Percentiles rank a stretch among this genome's conserved stretches.
phyloP scores from a whole-genome alignment of 257 asterid genomes.

The Ilex asprella region DNA sequence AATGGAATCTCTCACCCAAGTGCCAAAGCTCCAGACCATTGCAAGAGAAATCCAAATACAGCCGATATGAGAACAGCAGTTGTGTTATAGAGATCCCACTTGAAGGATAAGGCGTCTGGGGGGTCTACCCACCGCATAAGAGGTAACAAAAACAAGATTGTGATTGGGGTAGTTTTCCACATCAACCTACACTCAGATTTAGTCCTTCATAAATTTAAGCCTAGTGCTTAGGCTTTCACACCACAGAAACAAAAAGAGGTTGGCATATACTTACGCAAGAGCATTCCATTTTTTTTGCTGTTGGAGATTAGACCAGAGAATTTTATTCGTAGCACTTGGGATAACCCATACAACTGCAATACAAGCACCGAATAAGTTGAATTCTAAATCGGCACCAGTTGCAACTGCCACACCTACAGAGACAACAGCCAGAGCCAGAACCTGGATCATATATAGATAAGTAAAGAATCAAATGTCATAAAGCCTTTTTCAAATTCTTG shows the following conservation, averaged over 20 bases:
- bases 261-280: slow-evolving; percentile 51
- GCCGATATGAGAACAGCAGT: slow-evolving; percentile 63
- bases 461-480: neutral
- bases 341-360: slow-evolving; percentile 73
- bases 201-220: neutral
- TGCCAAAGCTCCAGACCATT: slow-evolving; percentile 95
- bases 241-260: neutral
- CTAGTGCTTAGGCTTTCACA: too few relatives aligned
- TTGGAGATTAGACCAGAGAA: slow-evolving; percentile 81
- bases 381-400: slow-evolving; percentile 76
- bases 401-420: slow-evolving; percentile 86
- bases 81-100: slow-evolving; percentile 44
- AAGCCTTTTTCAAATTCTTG: too few relatives aligned
- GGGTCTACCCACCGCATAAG: slow-evolving; percentile 90
- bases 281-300: slow-evolving; percentile 90
- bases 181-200: slow-evolving; percentile 47
- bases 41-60: slow-evolving; percentile 78
- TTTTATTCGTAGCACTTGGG: slow-evolving; percentile 77
- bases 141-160: slow-evolving; percentile 60
- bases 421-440: slow-evolving; percentile 54
- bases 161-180: slow-evolving; percentile 87
- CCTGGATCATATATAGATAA: slow-evolving; percentile 27
- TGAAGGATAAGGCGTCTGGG: slow-evolving; percentile 61
- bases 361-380: slow-evolving; percentile 74
- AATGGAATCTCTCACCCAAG: slow-evolving; percentile 47